Percentiles rank a stretch among this genome's conserved stretches.
Evolutionary conservation across 2,329 filamentous ascomycete species (phyloP).

Genomic region (Helminthosporium solani): DNA sequence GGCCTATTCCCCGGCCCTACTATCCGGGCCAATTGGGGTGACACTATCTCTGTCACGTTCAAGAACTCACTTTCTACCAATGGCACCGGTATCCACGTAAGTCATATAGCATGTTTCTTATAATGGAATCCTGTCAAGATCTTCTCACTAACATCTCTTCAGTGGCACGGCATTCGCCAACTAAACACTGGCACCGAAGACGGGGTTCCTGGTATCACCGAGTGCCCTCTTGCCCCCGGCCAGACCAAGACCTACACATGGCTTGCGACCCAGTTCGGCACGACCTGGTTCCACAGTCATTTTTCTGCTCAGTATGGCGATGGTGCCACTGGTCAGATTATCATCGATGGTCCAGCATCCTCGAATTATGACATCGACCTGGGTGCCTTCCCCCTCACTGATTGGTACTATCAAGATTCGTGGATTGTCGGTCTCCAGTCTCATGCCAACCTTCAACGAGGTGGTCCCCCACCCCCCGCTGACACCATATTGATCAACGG

Average conservation of each 20-base stretch:
- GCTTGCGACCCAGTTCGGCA: slow-evolving; percentile 30
- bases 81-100: slow-evolving; percentile 57
- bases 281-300: slow-evolving; percentile 33
- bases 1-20: slow-evolving; percentile 23
- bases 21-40: slow-evolving; percentile 26
- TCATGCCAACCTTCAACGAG: slow-evolving; percentile 30
- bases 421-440: slow-evolving; percentile 23
- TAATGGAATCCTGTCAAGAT: no score
- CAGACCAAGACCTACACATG: slow-evolving; percentile 17
- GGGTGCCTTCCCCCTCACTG: slow-evolving; percentile 57
- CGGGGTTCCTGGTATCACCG: slow-evolving; percentile 54
- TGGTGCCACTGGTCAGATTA: slow-evolving; percentile 40
- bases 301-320: slow-evolving; percentile 44
- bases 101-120: background rate
- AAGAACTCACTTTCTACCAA: slow-evolving; percentile 56
- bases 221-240: slow-evolving; percentile 57
- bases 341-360: slow-evolving; percentile 44
- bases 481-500: slow-evolving; percentile 42
- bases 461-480: slow-evolving; percentile 30
- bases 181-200: slow-evolving; percentile 44
- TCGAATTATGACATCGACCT: slow-evolving; percentile 58
- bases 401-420: slow-evolving; percentile 56
- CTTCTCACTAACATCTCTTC: slow-evolving; percentile 44
- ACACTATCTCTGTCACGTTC: slow-evolving; percentile 38
- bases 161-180: slow-evolving; percentile 62